Conservation (phyloP, 805 yeast genomes). For the Zygosaccharomyces lentus region DNA sequence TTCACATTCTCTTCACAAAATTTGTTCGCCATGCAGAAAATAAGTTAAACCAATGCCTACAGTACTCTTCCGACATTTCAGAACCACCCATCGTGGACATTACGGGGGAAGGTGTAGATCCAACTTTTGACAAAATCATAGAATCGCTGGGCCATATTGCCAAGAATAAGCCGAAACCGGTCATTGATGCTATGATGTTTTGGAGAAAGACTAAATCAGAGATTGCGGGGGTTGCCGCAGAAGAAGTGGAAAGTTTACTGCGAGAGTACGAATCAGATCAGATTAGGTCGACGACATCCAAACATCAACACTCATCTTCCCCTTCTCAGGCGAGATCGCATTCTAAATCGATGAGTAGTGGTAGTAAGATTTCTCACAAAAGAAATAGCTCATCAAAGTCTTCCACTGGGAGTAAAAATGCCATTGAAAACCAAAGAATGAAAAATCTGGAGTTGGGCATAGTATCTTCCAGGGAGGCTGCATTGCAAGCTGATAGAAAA, state of each 20-base stretch:
- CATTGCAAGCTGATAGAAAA: constrained; percentile 80
- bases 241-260: constrained; percentile 44
- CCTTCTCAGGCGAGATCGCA: constrained; percentile 24
- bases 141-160: constrained; percentile 89
- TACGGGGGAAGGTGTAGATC: constrained; percentile 81
- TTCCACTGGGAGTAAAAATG: constrained; percentile 21
- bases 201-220: constrained; percentile 96
- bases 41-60: constrained; percentile 68
- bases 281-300: constrained; percentile 2
- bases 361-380: constrained; percentile 40
- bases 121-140: constrained; percentile 79
- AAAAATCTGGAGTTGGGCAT: constrained; percentile 39
- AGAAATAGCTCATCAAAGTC: constrained; percentile 49
- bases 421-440: constrained; percentile 56
- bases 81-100: constrained; percentile 80
- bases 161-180: constrained; percentile 85
- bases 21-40: constrained; percentile 92
- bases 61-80: constrained; percentile 47
- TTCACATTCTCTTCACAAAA: constrained; percentile 91
- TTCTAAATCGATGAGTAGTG: constrained; percentile 31
- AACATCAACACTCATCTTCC: constrained; percentile 5
- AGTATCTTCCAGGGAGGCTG: constrained; percentile 52
- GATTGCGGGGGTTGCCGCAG: constrained; percentile 61
- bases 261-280: constrained; percentile 34
- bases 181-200: constrained; percentile 95